Evolutionary conservation across 768 basidiomycete genomes (phyloP), one percentile per base, ranked within the genome.

Genomic region (Trametes sanguinea): DNA sequence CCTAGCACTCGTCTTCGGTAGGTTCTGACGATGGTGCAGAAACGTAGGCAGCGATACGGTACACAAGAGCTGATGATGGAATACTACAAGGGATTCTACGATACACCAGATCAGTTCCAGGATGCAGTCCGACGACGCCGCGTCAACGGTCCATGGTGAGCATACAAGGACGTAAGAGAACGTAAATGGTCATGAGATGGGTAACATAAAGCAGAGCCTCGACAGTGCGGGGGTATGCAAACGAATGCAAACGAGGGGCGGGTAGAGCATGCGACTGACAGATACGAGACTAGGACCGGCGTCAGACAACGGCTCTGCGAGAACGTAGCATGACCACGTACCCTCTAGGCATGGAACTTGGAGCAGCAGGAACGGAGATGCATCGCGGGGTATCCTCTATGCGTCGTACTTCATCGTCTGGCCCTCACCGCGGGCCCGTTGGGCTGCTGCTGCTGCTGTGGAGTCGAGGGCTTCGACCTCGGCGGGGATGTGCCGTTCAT

Each of bases 181-280:
- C 17, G 47, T 51, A 40, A 33, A 5, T 45, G 29, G 35, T 54
- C 54, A 57, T 62, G 14, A 57, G 44, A 46, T 52, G 16, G 32
- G 35, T 51, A 40, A 46, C 37, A 27, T 14, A 53, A 14, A 53
- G 27, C 29, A n/a, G 14, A n/a, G 42, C 11, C 6, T 37, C 35
- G 2, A 37, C 6, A 45, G 43, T 51, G 39, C 39, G 11, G 35
- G 54, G 61, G 61, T 62, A 62, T 62, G 61, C 45, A 40, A 52
- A 30, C 44, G 33, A 30, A n/a, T 30, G 30, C 35, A 44, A 39
- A 32, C 17, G n/a, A 39, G 58, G 40, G 29, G 8, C 53, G 43
- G 47, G 37, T 33, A 8, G 54, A 39, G 42, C 37, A 37, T 35
- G 37, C 46, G 39, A n/a, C 17, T 2, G 22, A 40, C 27, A 30